These are phyloP conservation scores for Heterobasidion irregulare DNA, from an alignment of 1,284 basidiomycete genomes.

Conservation along the genomic window DNA sequence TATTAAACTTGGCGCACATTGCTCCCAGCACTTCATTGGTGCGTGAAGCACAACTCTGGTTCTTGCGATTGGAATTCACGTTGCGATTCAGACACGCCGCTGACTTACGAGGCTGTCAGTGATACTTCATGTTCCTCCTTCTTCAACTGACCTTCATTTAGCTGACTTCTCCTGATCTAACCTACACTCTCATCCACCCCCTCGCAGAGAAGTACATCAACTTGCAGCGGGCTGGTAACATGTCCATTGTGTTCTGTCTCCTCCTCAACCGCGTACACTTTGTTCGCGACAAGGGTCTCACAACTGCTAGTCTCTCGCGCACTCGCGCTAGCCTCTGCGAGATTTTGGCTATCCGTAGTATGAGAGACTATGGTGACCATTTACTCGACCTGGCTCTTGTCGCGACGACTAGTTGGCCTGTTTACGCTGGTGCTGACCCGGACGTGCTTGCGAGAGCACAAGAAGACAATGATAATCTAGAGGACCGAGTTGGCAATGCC, in stretches of 20 bases:
- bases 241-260: conserved; percentile 79
- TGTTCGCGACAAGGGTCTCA: conserved; percentile 61
- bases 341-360: conserved; percentile 76
- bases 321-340: conserved; percentile 83
- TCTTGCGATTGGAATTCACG: background rate
- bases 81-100: conserved; percentile 53
- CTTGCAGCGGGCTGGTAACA: conserved; percentile 57
- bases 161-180: conserved; percentile 77
- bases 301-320: conserved; percentile 58
- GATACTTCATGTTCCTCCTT: background rate
- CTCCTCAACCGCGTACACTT: conserved; percentile 88
- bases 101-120: conserved; percentile 64
- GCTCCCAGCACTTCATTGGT: conserved; percentile 59
- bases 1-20: background rate
- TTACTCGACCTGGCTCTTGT: conserved; percentile 73
- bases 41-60: conserved; percentile 10
- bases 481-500: conserved; percentile 80
- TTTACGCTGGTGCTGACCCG: conserved; percentile 77
- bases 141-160: conserved; percentile 21
- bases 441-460: conserved; percentile 53
- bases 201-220: conserved; percentile 66
- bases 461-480: conserved; percentile 65
- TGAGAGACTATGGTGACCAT: conserved; percentile 72
- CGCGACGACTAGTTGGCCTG: conserved; percentile 81
- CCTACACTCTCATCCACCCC: conserved; percentile 77